Percentiles rank a stretch among this genome's conserved stretches.
Evolutionary conservation across 495 filamentous ascomycete genomes (phyloP).

Genomic region (Penicillium samsonianum): DNA sequence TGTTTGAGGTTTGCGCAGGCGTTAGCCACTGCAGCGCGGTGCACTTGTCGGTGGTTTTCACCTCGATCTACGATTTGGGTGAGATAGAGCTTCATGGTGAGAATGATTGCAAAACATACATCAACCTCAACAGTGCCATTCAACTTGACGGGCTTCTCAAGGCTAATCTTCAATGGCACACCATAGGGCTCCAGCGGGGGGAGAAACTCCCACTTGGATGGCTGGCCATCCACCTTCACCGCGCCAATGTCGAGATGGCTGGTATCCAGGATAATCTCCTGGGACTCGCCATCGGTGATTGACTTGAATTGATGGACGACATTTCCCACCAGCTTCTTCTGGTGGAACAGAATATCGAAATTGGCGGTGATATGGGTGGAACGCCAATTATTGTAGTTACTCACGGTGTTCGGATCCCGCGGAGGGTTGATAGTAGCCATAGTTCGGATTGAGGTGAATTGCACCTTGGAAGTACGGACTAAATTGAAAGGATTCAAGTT

Average conservation of each 20-base stretch:
- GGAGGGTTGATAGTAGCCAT: slow-evolving; percentile 51
- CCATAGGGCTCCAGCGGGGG: slow-evolving; percentile 74
- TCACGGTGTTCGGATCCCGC: slow-evolving; percentile 86
- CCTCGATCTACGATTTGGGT: slow-evolving; percentile 44
- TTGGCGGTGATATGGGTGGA: slow-evolving; percentile 79
- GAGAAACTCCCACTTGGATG: slow-evolving; percentile 67
- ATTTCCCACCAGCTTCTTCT: slow-evolving; percentile 69
- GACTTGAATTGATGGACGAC: slow-evolving; percentile 74
- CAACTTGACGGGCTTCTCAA: slow-evolving; percentile 62
- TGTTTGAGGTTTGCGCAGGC: slow-evolving; percentile 86
- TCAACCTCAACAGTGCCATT: slow-evolving; percentile 64
- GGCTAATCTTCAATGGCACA: slow-evolving; percentile 70
- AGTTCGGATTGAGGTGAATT: slow-evolving; percentile 18
- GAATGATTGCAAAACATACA: slow-evolving; percentile 38
- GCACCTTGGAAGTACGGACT: slow-evolving; percentile 6
- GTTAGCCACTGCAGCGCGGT: slow-evolving; percentile 94
- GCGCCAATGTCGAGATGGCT: slow-evolving; percentile 70
- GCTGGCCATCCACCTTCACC: slow-evolving; percentile 62
- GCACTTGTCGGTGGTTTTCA: slow-evolving; percentile 78
- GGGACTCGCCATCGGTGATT: slow-evolving; percentile 63
- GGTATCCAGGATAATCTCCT: slow-evolving; percentile 84
- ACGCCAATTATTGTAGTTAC: slow-evolving; percentile 83
- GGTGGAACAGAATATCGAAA: slow-evolving; percentile 78
- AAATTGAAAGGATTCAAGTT: slow-evolving; percentile 1
- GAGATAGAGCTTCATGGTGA: slow-evolving; percentile 1